A percentile compares a stretch with the other conserved stretches of the same genome.
These are phyloP conservation scores for Blastobotrys chiropterorum DNA, from an alignment of 805 yeast species.

Conservation along the genomic window DNA sequence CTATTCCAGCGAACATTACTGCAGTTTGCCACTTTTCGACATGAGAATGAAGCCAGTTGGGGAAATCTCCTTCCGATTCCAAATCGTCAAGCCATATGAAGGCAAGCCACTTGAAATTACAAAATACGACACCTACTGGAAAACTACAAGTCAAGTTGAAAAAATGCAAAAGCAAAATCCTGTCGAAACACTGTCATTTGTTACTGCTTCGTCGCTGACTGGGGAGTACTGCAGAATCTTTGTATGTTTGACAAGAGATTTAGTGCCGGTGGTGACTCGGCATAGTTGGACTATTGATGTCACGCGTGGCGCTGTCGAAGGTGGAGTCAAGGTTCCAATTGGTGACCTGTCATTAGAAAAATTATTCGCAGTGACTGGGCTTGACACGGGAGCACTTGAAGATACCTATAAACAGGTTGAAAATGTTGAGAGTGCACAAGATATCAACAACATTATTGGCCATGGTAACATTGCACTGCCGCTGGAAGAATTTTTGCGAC, in stretches of 20 bases:
- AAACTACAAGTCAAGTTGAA: conserved; percentile 61
- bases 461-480: conserved; percentile 47
- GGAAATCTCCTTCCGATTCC: conserved; percentile 66
- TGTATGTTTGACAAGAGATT: conserved; percentile 71
- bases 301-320: conserved; percentile 34
- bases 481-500: conserved; percentile 50
- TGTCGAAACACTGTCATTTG: conserved; percentile 53
- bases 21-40: conserved; percentile 71
- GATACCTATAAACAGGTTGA: conserved; percentile 25
- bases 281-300: conserved; percentile 16
- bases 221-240: conserved; percentile 71
- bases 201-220: conserved; percentile 82
- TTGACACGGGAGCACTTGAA: conserved; percentile 14
- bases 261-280: conserved; percentile 62
- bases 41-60: conserved; percentile 77
- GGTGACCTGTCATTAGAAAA: conserved; percentile 42
- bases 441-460: conserved; percentile 38
- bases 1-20: conserved; percentile 30
- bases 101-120: conserved; percentile 82
- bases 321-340: conserved; percentile 52
- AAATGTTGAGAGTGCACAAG: conserved; percentile 25
- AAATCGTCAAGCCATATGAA: conserved; percentile 80
- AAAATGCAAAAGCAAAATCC: conserved; percentile 8
- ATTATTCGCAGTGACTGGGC: conserved; percentile 6
- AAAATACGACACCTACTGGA: conserved; percentile 96